These are phyloP conservation scores for Lactarius akahatsu DNA, from an alignment of 768 basidiomycete species.

Conservation along the genomic window DNA sequence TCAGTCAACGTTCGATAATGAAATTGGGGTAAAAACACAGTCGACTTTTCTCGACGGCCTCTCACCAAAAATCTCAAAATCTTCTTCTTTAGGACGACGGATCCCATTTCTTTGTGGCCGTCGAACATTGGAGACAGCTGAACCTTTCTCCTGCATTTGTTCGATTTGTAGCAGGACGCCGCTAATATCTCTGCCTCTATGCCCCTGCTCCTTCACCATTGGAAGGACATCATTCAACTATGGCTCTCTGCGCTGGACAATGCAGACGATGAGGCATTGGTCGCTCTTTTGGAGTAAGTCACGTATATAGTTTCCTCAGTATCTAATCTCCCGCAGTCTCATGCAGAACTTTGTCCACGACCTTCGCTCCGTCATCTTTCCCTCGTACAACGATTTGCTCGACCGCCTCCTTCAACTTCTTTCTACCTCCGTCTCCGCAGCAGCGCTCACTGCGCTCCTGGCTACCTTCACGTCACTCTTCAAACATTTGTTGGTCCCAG, in stretches of 20 bases:
- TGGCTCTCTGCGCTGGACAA: slow-evolving; percentile 60
- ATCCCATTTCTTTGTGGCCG: slow-evolving; percentile 73
- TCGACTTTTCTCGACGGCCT: not conserved
- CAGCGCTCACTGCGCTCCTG: slow-evolving; percentile 60
- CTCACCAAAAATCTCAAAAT: not conserved
- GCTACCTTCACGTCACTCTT: slow-evolving; percentile 69
- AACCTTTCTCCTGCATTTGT: slow-evolving; percentile 78
- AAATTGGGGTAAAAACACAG: slow-evolving; percentile 46
- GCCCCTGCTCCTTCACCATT: slow-evolving; percentile 79
- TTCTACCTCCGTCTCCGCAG: slow-evolving; percentile 55
- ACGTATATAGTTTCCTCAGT: not conserved
- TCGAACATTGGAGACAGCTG: slow-evolving; percentile 76
- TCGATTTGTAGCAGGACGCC: slow-evolving; percentile 59
- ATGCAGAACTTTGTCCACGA: slow-evolving; percentile 79
- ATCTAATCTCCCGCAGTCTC: slow-evolving; percentile 48
- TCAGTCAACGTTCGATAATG: slow-evolving; percentile 52
- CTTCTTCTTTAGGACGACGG: slow-evolving; percentile 58
- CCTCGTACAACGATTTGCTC: slow-evolving; percentile 58
- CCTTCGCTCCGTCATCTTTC: slow-evolving; percentile 71
- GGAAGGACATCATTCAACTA: slow-evolving; percentile 60
- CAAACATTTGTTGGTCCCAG: slow-evolving; percentile 69
- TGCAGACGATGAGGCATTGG: slow-evolving; percentile 71
- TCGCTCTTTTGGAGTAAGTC: slow-evolving; percentile 73
- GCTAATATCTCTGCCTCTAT: slow-evolving; percentile 68
- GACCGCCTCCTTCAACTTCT: slow-evolving; percentile 56